Evolutionary conservation across 2,329 filamentous ascomycete genomes (phyloP).

Genomic region (Neodidymelliopsis sp.): DNA sequence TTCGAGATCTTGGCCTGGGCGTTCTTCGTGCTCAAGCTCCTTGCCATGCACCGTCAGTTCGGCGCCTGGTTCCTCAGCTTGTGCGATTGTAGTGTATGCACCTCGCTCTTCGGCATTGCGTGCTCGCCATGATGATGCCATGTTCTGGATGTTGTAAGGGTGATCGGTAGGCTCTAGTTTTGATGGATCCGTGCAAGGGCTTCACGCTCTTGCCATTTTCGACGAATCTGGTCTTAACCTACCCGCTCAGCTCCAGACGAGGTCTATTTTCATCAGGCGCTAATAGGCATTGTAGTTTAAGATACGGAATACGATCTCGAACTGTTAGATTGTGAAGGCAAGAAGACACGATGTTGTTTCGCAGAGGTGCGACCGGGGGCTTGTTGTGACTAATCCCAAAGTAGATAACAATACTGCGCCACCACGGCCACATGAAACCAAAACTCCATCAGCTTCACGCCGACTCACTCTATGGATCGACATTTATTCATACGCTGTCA

Average conservation of each 20-base stretch:
- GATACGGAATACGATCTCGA: no score
- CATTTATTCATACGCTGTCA: no score
- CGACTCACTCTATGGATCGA: no score
- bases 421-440: neutral
- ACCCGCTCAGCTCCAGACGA: neutral
- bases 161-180: neutral
- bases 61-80: slow-evolving; percentile 34
- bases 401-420: slow-evolving; percentile 6
- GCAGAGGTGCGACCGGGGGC: slow-evolving; percentile 13
- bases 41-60: slow-evolving; percentile 28
- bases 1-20: slow-evolving; percentile 3
- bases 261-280: no score
- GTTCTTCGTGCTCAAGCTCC: slow-evolving; percentile 13
- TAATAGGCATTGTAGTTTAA: no score
- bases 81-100: slow-evolving; percentile 43
- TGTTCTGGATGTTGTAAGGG: slow-evolving; percentile 6
- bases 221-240: neutral
- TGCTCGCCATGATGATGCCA: slow-evolving; percentile 33
- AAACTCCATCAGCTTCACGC: neutral
- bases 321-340: neutral
- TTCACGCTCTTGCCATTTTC: neutral
- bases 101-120: slow-evolving; percentile 28
- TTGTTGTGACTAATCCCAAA: slow-evolving; percentile 3
- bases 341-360: slow-evolving; percentile 20
- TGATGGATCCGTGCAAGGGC: neutral